phyloP scores from a whole-genome alignment of 2,329 filamentous ascomycete genomes.

The Anisogramma anomala region DNA sequence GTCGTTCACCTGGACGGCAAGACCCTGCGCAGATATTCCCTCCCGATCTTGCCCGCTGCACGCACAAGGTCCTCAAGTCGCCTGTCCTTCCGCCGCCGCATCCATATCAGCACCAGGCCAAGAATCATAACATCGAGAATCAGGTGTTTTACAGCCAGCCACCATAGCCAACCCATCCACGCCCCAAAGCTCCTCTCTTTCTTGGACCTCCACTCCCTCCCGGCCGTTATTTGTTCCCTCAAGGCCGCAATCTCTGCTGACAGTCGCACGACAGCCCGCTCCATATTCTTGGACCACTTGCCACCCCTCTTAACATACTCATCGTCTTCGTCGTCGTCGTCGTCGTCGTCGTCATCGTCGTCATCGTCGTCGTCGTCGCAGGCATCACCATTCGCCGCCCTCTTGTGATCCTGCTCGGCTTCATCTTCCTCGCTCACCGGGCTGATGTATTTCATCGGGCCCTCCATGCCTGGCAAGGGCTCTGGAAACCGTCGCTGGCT shows the following conservation, averaged over 20 bases:
- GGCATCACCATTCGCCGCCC: slow-evolving; percentile 22
- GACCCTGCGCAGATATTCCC: slow-evolving; percentile 49
- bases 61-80: slow-evolving; percentile 64
- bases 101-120: slow-evolving; percentile 55
- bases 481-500: slow-evolving; percentile 35
- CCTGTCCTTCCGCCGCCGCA: slow-evolving; percentile 59
- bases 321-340: slow-evolving; percentile 23
- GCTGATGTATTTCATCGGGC: slow-evolving; percentile 59
- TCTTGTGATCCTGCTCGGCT: slow-evolving; percentile 41
- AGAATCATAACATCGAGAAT: slow-evolving; percentile 59
- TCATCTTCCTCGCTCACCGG: slow-evolving; percentile 80
- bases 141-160: slow-evolving; percentile 61
- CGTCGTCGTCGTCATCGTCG: slow-evolving; percentile 21
- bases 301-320: slow-evolving; percentile 32
- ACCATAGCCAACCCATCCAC: slow-evolving; percentile 61
- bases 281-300: slow-evolving; percentile 72
- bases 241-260: slow-evolving; percentile 87
- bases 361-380: slow-evolving; percentile 23
- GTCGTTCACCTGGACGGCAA: slow-evolving; percentile 42
- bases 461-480: slow-evolving; percentile 37
- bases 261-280: slow-evolving; percentile 75
- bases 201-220: slow-evolving; percentile 57
- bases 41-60: slow-evolving; percentile 43
- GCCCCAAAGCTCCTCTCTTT: slow-evolving; percentile 52
- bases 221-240: slow-evolving; percentile 75